Base-by-base conservation (phyloP, 106 monocot genomes). In the Platanthera zijinensis region DNA sequence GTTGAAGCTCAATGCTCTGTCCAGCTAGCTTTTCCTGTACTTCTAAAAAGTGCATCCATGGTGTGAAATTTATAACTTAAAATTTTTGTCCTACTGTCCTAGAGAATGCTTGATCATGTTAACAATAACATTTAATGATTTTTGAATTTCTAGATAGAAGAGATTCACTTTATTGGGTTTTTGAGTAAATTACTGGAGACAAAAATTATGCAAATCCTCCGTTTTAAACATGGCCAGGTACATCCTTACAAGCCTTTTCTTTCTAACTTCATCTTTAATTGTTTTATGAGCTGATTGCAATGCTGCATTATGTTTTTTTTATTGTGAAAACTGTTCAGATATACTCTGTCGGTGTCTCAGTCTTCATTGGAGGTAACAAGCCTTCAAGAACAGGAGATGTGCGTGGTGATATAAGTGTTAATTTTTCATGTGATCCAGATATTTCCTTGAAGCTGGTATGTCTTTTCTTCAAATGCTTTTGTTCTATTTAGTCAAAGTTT, bases 171-270 rank as follows among this genome's bases (percentile, higher is more conserved):
- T 72, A 72, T 94, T 86, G 99, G 99, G 57, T 94, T 99, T 81
- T 68, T 99, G 48, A 99, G 94, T 83, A 99, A 99, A 84, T 84
- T 99, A 85, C 80, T 99, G 78, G 99, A 99, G 74, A 94, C 89
- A 50, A 99, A 78, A 85, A 99, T 99, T 51, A 92, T 94, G 94
- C 99, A 99, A 88, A 83, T 92, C 75, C 89, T 99, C 15, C 89
- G 99, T 11, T 99, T 99, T 79, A 99, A 99, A 78, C 91, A 99
- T 88, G 99, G 99, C 0, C 99, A 99, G 99, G 99, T 99, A 13
- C 57, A 22, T 74, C 39, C n/a, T 48, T 66, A 4, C 32, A 61
- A 61, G 12, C 66, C 11, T 66, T 66, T 10, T 19, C 30, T 11
- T 4, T 5, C 32, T 30, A 66, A 8, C 7, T 66, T 30, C 66